Evolutionary conservation across 2,329 filamentous ascomycete species (phyloP).

Genomic region (Phaeomoniella chlamydospora): DNA sequence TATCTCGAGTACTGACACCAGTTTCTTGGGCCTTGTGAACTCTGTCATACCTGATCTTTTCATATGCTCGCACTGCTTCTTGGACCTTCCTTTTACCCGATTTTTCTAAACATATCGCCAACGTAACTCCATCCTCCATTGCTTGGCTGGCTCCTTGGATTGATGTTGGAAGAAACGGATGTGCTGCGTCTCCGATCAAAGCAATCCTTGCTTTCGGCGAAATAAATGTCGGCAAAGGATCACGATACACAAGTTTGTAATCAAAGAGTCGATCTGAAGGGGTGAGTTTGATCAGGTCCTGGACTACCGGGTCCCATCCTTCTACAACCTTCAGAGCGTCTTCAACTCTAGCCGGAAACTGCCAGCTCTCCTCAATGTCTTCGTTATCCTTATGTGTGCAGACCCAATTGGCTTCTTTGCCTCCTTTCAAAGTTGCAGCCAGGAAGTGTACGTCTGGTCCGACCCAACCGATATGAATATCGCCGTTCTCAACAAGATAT

Average conservation of each 20-base stretch:
- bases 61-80: slow-evolving; percentile 11
- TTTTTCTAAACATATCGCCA: slow-evolving; percentile 26
- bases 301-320: slow-evolving; percentile 31
- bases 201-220: slow-evolving; percentile 27
- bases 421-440: slow-evolving; percentile 36
- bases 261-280: slow-evolving; percentile 5
- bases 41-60: slow-evolving; percentile 11
- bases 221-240: slow-evolving; percentile 12
- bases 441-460: slow-evolving; percentile 36
- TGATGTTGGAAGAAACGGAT: slow-evolving; percentile 34
- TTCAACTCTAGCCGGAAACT: slow-evolving; percentile 35
- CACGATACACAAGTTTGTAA: slow-evolving; percentile 9
- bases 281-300: slow-evolving; percentile 10
- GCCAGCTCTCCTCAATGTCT: slow-evolving; percentile 41
- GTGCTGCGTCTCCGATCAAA: slow-evolving; percentile 35
- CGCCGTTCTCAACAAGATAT: slow-evolving; percentile 37
- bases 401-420: slow-evolving; percentile 31
- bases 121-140: slow-evolving; percentile 34
- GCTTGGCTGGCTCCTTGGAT: slow-evolving; percentile 34
- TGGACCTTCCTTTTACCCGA: slow-evolving; percentile 13
- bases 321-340: slow-evolving; percentile 36
- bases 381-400: slow-evolving; percentile 33
- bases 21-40: slow-evolving; percentile 12
- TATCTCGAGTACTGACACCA: slow-evolving; percentile 12
- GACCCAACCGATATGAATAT: slow-evolving; percentile 38